Evolutionary conservation across 208 protist species (phyloP).

Genomic region (Angomonas deanei): DNA sequence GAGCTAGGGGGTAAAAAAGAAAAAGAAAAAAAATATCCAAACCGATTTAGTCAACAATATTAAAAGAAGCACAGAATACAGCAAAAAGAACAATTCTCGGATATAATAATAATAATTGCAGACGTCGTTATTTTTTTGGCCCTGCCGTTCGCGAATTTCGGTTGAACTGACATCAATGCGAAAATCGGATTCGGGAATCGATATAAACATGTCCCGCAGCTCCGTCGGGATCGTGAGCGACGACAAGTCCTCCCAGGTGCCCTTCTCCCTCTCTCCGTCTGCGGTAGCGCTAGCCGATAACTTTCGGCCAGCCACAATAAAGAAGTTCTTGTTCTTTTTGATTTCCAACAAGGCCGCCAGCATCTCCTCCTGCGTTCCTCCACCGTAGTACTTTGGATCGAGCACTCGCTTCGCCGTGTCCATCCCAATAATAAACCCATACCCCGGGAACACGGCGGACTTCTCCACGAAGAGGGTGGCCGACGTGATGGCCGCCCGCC

Average conservation of each 20-base stretch:
- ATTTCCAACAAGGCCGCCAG: constrained; percentile 19
- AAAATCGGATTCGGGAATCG: constrained; percentile 37
- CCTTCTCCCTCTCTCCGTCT: not conserved
- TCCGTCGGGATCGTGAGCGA: constrained; percentile 26
- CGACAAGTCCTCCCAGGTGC: constrained; percentile 36
- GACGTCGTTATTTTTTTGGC: not conserved
- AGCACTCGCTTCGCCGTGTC: constrained; percentile 69
- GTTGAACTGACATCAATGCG: constrained; percentile 77
- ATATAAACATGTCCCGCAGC: constrained; percentile 43
- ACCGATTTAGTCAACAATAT: too few relatives aligned
- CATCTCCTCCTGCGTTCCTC: constrained; percentile 21
- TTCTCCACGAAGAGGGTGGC: constrained; percentile 63
- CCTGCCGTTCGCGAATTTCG: constrained; percentile 28
- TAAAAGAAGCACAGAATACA: too few relatives aligned
- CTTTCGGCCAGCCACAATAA: constrained; percentile 33
- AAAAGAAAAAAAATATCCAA: too few relatives aligned
- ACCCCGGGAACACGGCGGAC: constrained; percentile 47
- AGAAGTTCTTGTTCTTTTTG: constrained; percentile 26
- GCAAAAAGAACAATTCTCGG: constrained; percentile 7
- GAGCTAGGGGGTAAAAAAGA: too few relatives aligned
- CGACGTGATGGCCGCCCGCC: constrained; percentile 52
- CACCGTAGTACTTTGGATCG: constrained; percentile 61
- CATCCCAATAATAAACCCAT: constrained; percentile 69
- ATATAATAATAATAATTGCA: constrained; percentile 5
- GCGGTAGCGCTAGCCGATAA: constrained; percentile 1